phyloP scores from a whole-genome alignment of 192 early-diverging fungal species.

The Podila minutissima region DNA sequence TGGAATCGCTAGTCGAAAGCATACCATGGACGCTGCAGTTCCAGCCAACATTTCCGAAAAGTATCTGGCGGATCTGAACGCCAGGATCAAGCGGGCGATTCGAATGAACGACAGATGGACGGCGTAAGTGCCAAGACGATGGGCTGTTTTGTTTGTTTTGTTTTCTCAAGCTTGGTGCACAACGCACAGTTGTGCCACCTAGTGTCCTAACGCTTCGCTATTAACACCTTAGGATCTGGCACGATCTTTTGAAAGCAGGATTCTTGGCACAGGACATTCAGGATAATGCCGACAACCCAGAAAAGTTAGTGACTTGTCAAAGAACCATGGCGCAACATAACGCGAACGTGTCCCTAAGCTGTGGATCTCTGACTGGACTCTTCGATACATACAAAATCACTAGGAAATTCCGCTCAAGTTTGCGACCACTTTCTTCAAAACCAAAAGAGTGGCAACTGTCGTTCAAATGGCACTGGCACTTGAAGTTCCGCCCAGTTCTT shows the following conservation, averaged over 20 bases:
- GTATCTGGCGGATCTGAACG: slow-evolving; percentile 76
- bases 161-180: not conserved
- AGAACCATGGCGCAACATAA: not conserved
- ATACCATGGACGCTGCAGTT: slow-evolving; percentile 28
- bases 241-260: slow-evolving; percentile 75
- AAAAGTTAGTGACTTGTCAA: slow-evolving; percentile 57
- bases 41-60: slow-evolving; percentile 58
- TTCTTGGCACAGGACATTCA: slow-evolving; percentile 88
- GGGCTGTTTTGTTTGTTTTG: not conserved
- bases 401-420: slow-evolving; percentile 65
- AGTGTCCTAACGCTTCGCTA: not conserved
- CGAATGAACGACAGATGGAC: slow-evolving; percentile 76
- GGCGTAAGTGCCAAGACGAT: slow-evolving; percentile 58
- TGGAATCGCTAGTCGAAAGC: slow-evolving; percentile 8
- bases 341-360: not conserved
- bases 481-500: slow-evolving; percentile 73
- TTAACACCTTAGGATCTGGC: slow-evolving; percentile 69
- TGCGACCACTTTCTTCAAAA: slow-evolving; percentile 60
- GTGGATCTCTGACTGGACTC: not conserved
- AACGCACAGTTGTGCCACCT: not conserved
- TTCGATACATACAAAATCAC: not conserved
- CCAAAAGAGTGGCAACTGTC: slow-evolving; percentile 42
- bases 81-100: slow-evolving; percentile 74
- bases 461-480: slow-evolving; percentile 88
- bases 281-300: slow-evolving; percentile 69